Conservation (phyloP, 768 basidiomycete genomes). For the Panellus pusillus region DNA sequence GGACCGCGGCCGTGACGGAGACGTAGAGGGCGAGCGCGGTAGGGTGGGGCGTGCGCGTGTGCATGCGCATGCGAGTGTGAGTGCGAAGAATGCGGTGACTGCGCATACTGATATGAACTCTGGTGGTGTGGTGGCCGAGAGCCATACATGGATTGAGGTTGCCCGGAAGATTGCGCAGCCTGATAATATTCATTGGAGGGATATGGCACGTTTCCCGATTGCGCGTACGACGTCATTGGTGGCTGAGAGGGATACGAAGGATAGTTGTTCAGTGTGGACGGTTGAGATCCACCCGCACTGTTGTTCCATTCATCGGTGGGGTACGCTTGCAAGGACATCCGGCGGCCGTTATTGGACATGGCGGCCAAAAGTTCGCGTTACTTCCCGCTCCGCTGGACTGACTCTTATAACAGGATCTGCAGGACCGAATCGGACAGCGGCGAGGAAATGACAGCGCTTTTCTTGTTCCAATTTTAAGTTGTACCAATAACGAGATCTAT, state of each 20-base stretch:
- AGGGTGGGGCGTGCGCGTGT: conserved; percentile 12
- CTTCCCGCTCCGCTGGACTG: conserved; percentile 26
- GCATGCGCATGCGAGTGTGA: conserved; percentile 28
- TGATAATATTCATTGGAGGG: conserved; percentile 26
- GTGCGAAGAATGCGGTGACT: conserved; percentile 33
- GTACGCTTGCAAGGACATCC: conserved; percentile 31
- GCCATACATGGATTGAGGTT: conserved; percentile 25
- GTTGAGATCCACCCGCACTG: conserved; percentile 28
- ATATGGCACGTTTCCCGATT: conserved; percentile 13
- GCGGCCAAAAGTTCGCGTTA: conserved; percentile 15
- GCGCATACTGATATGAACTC: conserved; percentile 32
- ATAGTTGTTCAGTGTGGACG: conserved; percentile 25
- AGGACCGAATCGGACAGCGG: conserved; percentile 19
- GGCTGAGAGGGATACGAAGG: conserved; percentile 21
- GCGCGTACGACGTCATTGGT: conserved; percentile 9
- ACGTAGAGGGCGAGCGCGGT: conserved; percentile 21
- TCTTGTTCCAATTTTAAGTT: conserved; percentile 11
- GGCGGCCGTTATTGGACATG: conserved; percentile 31
- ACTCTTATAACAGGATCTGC: conserved; percentile 26
- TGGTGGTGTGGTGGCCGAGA: conserved; percentile 33
- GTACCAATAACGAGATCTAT: conserved; percentile 7
- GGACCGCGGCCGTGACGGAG: conserved; percentile 39
- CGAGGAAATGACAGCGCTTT: conserved; percentile 7
- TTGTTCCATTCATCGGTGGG: conserved; percentile 37
- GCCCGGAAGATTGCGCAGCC: conserved; percentile 5